phyloP scores from a whole-genome alignment of 129 eudicot species.

The Lactuca saligna region DNA sequence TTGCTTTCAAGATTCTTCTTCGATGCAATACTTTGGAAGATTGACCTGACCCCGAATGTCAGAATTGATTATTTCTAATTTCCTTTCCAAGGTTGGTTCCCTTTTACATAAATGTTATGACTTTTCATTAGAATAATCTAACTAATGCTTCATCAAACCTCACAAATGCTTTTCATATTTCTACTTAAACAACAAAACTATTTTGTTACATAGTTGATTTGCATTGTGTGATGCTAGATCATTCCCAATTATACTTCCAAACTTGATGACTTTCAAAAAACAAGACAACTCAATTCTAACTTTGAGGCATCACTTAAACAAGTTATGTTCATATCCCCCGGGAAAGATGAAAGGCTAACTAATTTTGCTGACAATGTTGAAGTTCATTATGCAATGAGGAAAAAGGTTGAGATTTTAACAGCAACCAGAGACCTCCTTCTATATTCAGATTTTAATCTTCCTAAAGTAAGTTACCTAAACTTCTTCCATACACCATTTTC shows the following conservation, averaged over 20 bases:
- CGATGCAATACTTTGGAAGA: constrained; percentile 89
- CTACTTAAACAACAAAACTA: neutral
- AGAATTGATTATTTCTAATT: constrained; percentile 75
- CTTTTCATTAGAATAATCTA: neutral
- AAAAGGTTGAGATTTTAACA: constrained; percentile 87
- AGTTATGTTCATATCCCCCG: constrained; percentile 61
- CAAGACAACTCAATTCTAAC: constrained; percentile 57
- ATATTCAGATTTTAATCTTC: constrained; percentile 61
- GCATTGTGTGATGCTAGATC: constrained; percentile 41
- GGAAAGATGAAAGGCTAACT: constrained; percentile 68
- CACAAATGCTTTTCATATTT: too few species aligned
- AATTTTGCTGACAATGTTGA: constrained; percentile 87
- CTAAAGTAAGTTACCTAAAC: constrained; percentile 51
- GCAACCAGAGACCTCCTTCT: constrained; percentile 74
- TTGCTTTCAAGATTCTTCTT: constrained; percentile 63
- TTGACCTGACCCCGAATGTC: constrained; percentile 98
- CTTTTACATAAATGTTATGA: constrained; percentile 9
- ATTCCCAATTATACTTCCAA: constrained; percentile 94
- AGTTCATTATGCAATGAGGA: constrained; percentile 89
- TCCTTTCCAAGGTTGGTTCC: constrained; percentile 78
- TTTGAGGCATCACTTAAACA: constrained; percentile 73
- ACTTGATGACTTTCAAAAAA: constrained; percentile 84
- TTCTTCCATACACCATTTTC: neutral
- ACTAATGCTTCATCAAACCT: neutral
- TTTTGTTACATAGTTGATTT: constrained; percentile 1